Percentiles rank a stretch among this genome's conserved stretches.
Evolutionary conservation across 345 rosid species (phyloP).

Genomic region (Crucihimalaya himalaica): DNA sequence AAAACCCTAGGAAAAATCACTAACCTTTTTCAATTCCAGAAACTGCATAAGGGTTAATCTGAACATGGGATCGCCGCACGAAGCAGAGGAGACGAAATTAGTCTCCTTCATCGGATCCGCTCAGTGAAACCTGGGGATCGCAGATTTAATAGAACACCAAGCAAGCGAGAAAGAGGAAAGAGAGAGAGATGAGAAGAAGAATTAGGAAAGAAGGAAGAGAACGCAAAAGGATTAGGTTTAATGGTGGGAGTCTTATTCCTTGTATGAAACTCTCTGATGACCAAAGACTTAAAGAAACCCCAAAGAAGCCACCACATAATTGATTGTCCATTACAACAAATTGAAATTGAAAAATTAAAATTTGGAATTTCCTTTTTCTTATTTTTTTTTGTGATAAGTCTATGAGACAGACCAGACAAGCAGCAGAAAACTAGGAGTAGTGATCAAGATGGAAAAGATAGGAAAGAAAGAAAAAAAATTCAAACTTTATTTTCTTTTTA

Average conservation of each 20-base stretch:
- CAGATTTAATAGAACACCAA: conserved; percentile 1
- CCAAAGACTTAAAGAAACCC: conserved; percentile 72
- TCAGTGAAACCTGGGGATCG: conserved; percentile 1
- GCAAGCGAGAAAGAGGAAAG: not conserved
- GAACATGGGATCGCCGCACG: conserved; percentile 46
- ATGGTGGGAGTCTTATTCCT: conserved; percentile 56
- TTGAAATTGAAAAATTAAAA: conserved; percentile 30
- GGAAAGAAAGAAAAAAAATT: not conserved
- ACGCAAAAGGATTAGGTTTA: conserved; percentile 53
- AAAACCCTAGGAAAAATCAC: conserved; percentile 27
- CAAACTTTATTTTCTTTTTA: not conserved
- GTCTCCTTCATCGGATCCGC: conserved; percentile 53
- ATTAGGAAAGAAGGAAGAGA: conserved; percentile 26
- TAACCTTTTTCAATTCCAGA: conserved; percentile 57
- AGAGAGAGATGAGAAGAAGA: conserved; percentile 11
- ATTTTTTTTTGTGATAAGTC: not conserved
- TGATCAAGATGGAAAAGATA: conserved; percentile 33
- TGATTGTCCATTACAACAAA: conserved; percentile 33
- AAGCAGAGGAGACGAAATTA: conserved; percentile 34
- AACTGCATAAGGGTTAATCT: conserved; percentile 57
- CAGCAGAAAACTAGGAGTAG: conserved; percentile 36
- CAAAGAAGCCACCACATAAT: conserved; percentile 83
- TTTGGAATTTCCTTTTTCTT: conserved; percentile 27
- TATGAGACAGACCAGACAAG: conserved; percentile 41
- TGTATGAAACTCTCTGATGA: conserved; percentile 77